A percentile compares a stretch with the other conserved stretches of the same genome.
Conservation (phyloP, 257 asterid genomes). For the Solanum medicagineum region DNA sequence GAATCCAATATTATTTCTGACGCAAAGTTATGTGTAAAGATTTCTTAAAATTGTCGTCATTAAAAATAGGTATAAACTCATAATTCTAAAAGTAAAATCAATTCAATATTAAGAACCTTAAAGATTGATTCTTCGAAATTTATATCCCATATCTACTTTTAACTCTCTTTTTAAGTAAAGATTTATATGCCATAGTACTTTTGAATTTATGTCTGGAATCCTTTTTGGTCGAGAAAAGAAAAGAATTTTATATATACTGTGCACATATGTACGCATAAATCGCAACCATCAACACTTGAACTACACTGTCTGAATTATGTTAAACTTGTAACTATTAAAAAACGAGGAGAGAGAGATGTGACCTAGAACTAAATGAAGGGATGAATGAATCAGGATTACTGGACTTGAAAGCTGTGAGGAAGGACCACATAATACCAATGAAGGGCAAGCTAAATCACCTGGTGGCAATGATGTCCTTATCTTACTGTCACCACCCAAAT, state of each 20-base stretch:
- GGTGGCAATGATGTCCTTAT: constrained; percentile 54
- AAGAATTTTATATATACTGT: not conserved
- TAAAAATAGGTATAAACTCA: not conserved
- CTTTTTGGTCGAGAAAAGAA: not conserved
- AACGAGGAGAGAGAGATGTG: not conserved
- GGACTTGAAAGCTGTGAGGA: constrained; percentile 74
- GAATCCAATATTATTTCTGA: too few species aligned
- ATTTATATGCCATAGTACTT: too few species aligned
- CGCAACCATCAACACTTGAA: too few species aligned
- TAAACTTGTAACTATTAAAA: not conserved
- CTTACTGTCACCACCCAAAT: constrained; percentile 26
- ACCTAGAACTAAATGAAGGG: constrained; percentile 41
- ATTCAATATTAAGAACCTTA: not conserved
- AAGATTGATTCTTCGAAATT: not conserved
- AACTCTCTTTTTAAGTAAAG: too few species aligned
- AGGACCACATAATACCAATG: constrained; percentile 84
- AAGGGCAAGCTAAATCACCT: constrained; percentile 90
- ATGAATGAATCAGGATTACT: constrained; percentile 61
- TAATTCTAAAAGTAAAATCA: not conserved
- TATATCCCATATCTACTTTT: not conserved
- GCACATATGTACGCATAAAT: too few species aligned
- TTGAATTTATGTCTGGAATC: too few species aligned
- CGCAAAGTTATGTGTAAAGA: too few species aligned
- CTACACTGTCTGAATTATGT: not conserved
- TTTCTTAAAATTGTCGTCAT: too few species aligned